Percentiles rank a stretch among this genome's conserved stretches.
These are phyloP conservation scores for Phascolomyces articulosus DNA, from an alignment of 371 early-diverging fungal species.

Conservation along the genomic window DNA sequence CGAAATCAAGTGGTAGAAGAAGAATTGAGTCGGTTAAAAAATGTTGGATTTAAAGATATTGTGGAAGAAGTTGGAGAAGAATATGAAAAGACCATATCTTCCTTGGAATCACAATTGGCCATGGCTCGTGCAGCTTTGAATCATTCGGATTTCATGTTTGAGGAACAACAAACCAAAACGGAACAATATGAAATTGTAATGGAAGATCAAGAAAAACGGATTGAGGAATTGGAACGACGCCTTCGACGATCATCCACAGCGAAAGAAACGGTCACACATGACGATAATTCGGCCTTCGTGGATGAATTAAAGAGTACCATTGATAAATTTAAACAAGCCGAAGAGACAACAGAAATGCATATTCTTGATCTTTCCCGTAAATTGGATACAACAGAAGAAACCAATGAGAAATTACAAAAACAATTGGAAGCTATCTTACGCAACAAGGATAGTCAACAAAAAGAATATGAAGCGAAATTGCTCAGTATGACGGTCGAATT, in stretches of 20 bases:
- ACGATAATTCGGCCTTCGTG: conserved; percentile 13
- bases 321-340: conserved; percentile 42
- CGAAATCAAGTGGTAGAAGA: conserved; percentile 41
- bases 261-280: conserved; percentile 26
- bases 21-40: conserved; percentile 27
- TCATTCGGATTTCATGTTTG: conserved; percentile 49
- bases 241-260: conserved; percentile 25
- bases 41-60: conserved; percentile 53
- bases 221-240: conserved; percentile 42
- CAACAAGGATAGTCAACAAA: neutral
- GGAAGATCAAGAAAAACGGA: conserved; percentile 37
- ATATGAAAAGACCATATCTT: conserved; percentile 64
- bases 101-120: conserved; percentile 61
- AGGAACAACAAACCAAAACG: conserved; percentile 52
- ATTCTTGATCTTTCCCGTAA: conserved; percentile 46
- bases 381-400: conserved; percentile 19
- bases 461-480: conserved; percentile 10
- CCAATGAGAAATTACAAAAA: conserved; percentile 21
- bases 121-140: conserved; percentile 55
- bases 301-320: conserved; percentile 37
- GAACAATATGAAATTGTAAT: conserved; percentile 29
- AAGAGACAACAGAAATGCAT: conserved; percentile 48
- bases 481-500: conserved; percentile 6
- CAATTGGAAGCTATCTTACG: neutral
- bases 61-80: conserved; percentile 72